A percentile compares a stretch with the other conserved stretches of the same genome.
These are phyloP conservation scores for Wallacemonas sp. DNA, from an alignment of 208 protist species.

Conservation along the genomic window DNA sequence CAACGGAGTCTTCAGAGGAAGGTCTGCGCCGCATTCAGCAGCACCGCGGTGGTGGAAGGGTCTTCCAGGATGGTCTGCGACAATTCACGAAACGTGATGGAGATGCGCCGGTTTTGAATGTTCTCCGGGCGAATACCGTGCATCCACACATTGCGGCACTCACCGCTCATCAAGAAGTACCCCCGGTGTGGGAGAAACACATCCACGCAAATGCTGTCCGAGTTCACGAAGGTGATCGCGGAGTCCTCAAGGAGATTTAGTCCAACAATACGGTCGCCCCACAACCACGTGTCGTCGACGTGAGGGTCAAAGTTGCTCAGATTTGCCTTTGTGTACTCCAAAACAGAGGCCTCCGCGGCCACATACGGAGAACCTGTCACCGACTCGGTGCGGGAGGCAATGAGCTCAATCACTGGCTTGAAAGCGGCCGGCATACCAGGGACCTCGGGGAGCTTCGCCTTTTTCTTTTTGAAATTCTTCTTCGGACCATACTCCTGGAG, in stretches of 20 bases:
- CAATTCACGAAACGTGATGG: slow-evolving; percentile 83
- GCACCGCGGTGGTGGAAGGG: slow-evolving; percentile 20
- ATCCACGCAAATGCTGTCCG: slow-evolving; percentile 47
- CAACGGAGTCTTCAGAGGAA: too few relatives aligned
- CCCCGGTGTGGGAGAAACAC: slow-evolving; percentile 67
- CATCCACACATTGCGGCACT: slow-evolving; percentile 80
- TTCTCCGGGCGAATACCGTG: slow-evolving; percentile 80
- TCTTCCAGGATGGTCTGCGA: slow-evolving; percentile 53
- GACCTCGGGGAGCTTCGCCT: slow-evolving; percentile 57
- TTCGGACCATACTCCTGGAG: slow-evolving; percentile 87
- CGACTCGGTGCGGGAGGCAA: slow-evolving; percentile 26
- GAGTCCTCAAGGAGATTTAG: slow-evolving; percentile 72
- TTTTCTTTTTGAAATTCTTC: slow-evolving; percentile 89
- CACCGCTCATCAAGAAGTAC: slow-evolving; percentile 78
- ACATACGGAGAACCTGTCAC: slow-evolving; percentile 39
- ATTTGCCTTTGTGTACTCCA: slow-evolving; percentile 68
- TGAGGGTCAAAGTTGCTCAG: slow-evolving; percentile 87
- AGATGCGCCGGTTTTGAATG: slow-evolving; percentile 67
- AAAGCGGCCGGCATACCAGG: slow-evolving; percentile 60
- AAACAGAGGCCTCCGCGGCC: slow-evolving; percentile 66
- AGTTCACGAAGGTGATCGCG: slow-evolving; percentile 83
- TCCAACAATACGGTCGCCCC: slow-evolving; percentile 82
- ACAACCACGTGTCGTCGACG: slow-evolving; percentile 92
- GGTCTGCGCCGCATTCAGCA: slow-evolving; percentile 41
- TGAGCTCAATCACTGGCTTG: slow-evolving; percentile 34